phyloP scores from a whole-genome alignment of 1,284 basidiomycete genomes.

The Hemileia vastatrix region DNA sequence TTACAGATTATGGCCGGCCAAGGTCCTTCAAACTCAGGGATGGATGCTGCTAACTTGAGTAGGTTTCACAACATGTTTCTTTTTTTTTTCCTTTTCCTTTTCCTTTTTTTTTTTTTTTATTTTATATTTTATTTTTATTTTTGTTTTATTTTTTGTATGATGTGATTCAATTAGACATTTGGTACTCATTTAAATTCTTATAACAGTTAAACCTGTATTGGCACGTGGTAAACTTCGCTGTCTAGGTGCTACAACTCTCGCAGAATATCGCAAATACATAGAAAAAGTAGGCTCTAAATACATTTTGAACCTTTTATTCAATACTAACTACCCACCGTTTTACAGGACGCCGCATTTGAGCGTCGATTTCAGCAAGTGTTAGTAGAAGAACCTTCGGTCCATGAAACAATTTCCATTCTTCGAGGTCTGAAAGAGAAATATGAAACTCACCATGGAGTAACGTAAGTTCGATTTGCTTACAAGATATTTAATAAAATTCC shows the following conservation, averaged over 20 bases:
- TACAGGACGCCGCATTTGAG: slow-evolving; percentile 62
- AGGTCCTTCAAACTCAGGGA: slow-evolving; percentile 43
- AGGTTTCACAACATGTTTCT: too few relatives aligned
- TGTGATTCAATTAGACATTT: too few relatives aligned
- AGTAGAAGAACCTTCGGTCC: slow-evolving; percentile 80
- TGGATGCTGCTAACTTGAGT: slow-evolving; percentile 61
- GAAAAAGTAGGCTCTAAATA: slow-evolving; percentile 60
- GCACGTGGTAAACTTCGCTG: slow-evolving; percentile 77
- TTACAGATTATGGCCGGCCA: slow-evolving; percentile 83
- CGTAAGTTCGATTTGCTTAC: slow-evolving; percentile 39
- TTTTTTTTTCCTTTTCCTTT: slow-evolving; percentile 2
- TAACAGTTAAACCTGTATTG: slow-evolving; percentile 41
- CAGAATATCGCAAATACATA: slow-evolving; percentile 90
- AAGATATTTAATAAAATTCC: slow-evolving; percentile 55
- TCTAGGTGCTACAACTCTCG: slow-evolving; percentile 87
- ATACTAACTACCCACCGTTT: background rate
- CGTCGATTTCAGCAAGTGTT: slow-evolving; percentile 83
- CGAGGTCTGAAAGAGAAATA: slow-evolving; percentile 77
- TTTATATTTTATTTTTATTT: slow-evolving; percentile 79
- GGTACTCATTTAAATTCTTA: too few relatives aligned
- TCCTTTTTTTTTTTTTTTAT: slow-evolving; percentile 36
- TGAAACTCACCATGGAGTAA: slow-evolving; percentile 52
- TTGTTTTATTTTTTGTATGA: slow-evolving; percentile 53
- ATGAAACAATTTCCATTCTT: slow-evolving; percentile 85
- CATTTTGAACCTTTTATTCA: background rate